Evolutionary conservation across 1,139 yeast genomes (phyloP).

Genomic region (Lodderomyces jiufengensis): DNA sequence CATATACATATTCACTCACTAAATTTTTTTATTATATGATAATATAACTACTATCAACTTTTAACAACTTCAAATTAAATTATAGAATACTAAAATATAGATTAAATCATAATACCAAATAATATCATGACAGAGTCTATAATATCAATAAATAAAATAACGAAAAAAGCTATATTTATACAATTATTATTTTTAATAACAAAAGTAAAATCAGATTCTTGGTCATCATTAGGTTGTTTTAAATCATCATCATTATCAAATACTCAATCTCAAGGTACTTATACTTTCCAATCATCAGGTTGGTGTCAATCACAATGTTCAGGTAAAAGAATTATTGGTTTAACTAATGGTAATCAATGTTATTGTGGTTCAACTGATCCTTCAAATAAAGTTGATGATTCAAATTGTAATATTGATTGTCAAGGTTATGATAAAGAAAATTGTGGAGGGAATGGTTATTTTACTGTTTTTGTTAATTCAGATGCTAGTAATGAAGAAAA

Average conservation of each 20-base stretch:
- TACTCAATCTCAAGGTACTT: conserved; percentile 26
- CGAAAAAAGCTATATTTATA: not conserved
- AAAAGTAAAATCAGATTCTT: conserved; percentile 10
- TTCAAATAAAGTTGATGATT: conserved; percentile 25
- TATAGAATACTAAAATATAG: too few species aligned
- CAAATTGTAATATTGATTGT: conserved; percentile 50
- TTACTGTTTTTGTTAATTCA: conserved; percentile 43
- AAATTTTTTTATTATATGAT: too few species aligned
- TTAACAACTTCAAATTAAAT: too few species aligned
- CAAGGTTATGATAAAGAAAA: conserved; percentile 53
- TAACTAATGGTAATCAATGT: conserved; percentile 51
- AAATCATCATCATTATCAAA: conserved; percentile 22
- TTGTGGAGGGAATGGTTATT: conserved; percentile 60
- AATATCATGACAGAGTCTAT: too few species aligned
- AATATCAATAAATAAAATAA: not conserved
- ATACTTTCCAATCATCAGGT: conserved; percentile 48
- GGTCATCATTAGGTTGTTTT: conserved; percentile 36
- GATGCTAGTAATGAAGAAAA: conserved; percentile 23
- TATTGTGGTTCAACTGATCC: conserved; percentile 57
- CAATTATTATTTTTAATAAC: conserved; percentile 5
- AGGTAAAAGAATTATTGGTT: conserved; percentile 49
- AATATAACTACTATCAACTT: too few species aligned
- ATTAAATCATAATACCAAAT: too few species aligned
- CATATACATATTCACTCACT: too few species aligned
- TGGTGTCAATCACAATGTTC: conserved; percentile 47